Base-by-base conservation (phyloP, 2,329 filamentous ascomycete species). In the Sporothrix protearum region DNA sequence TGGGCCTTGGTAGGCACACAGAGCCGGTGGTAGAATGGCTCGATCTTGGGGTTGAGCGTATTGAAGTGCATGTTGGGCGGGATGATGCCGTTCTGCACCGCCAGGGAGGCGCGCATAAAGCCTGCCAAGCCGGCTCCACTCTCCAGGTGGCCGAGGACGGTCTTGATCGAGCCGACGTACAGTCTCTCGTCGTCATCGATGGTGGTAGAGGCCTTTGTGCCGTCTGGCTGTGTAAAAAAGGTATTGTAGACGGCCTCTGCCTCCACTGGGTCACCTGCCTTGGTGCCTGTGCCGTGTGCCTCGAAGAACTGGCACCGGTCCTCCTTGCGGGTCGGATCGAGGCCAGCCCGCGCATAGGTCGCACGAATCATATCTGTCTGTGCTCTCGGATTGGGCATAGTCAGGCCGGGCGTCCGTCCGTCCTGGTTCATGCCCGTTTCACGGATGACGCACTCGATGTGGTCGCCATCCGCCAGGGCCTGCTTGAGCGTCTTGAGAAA, bases 331-430 rank as follows among this genome's bases (percentile, higher is more conserved):
- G 33, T 57, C 0, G 79, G 74, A 69, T 85, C 79, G 1, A 84
- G 78, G 1, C 81, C 85, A 0, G 84, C 78, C 5, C 76, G 78
- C 1, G 57, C 71, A 74, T 87, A 88, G 0, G 83, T 84, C 6
- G 78, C 77, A 53, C 77, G 77, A 71, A 87, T 86, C 0, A 86
- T 75, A 0, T 70, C 72, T 0, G 80, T 78, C 75, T 88, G 86
- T 0, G 84, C 82, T 2, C 76, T 71, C 0, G 78, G 76, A 68
- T 80, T 87, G 0, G 87, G 88, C 77, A 86, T 82, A 0, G 86
- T 88, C 71, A 89, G 84, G 0, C 86, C 86, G n/a, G 78, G 53
- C 73, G 85, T 82, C 42, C 77, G 78, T 14, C 87, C 87, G 74
- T 89, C 86, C 33, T 82, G 82, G 73, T 86, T 86, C 66, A 82